These are phyloP conservation scores for Aegilops umbellulata DNA, from an alignment of 176 grass and related monocot species.

Conservation along the genomic window DNA sequence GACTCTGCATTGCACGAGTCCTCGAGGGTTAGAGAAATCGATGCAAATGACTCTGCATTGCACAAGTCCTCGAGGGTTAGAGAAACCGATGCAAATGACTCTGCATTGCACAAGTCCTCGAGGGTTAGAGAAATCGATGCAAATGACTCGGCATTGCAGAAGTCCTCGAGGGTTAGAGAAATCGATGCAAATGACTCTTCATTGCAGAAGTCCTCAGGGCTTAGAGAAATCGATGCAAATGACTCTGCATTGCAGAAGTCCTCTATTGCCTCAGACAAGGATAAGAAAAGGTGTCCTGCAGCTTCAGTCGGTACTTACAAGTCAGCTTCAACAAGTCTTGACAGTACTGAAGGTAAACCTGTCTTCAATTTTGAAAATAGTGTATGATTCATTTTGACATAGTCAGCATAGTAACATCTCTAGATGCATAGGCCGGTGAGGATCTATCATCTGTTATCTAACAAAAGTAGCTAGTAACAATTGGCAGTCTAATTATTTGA, in stretches of 20 bases:
- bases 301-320: constrained; percentile 20
- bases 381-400: constrained; percentile 3
- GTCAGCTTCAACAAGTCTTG: not conserved
- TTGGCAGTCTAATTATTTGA: constrained; percentile 1
- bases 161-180: too few relatives aligned
- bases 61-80: not conserved
- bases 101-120: too few relatives aligned
- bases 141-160: too few relatives aligned
- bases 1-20: not conserved
- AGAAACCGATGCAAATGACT: too few relatives aligned
- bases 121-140: too few relatives aligned
- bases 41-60: too few relatives aligned
- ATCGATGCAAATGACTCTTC: too few relatives aligned
- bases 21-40: not conserved
- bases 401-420: constrained; percentile 4
- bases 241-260: not conserved
- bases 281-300: constrained; percentile 10
- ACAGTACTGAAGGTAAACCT: constrained; percentile 29
- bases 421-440: not conserved
- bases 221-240: not conserved
- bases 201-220: not conserved
- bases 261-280: not conserved
- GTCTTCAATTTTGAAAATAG: not conserved
- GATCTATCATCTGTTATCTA: not conserved
- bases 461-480: not conserved